Evolutionary conservation across 73 alveolate genomes (phyloP).

Genomic region (Tetrahymena elliotti): DNA sequence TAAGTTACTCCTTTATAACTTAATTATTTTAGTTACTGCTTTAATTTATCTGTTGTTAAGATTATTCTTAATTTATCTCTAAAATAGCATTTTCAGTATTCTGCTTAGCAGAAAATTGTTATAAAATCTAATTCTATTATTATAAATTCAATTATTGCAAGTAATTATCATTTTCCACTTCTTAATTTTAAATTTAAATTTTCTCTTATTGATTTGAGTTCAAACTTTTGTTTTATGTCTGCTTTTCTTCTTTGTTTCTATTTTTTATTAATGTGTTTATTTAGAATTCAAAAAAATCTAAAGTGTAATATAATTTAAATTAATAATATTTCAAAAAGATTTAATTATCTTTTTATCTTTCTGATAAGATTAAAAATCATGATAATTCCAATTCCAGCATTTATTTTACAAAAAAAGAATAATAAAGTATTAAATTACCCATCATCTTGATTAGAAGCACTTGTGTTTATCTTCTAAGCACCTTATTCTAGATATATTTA

Average conservation of each 20-base stretch:
- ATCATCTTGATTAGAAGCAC: neutral
- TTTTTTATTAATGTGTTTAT: too few species aligned
- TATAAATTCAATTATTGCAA: neutral
- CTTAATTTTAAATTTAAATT: too few species aligned
- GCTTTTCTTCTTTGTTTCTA: neutral
- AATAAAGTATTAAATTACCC: neutral
- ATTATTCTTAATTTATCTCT: neutral
- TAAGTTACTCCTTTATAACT: neutral
- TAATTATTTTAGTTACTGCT: neutral
- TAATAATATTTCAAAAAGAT: too few species aligned
- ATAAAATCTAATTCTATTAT: neutral
- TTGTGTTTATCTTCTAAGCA: neutral
- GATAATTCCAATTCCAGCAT: too few species aligned
- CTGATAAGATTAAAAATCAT: too few species aligned
- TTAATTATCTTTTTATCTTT: too few species aligned
- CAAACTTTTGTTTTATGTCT: neutral
- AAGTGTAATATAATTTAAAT: too few species aligned
- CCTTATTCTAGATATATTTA: neutral
- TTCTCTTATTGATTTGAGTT: neutral
- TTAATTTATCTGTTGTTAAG: neutral
- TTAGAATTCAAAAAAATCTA: too few species aligned
- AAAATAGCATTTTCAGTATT: neutral
- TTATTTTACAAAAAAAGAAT: too few species aligned
- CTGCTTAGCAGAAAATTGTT: neutral
- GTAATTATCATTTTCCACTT: too few species aligned